A percentile compares a stretch with the other conserved stretches of the same genome.
Evolutionary conservation across 345 rosid genomes (phyloP).

Genomic region (Jatropha curcas): DNA sequence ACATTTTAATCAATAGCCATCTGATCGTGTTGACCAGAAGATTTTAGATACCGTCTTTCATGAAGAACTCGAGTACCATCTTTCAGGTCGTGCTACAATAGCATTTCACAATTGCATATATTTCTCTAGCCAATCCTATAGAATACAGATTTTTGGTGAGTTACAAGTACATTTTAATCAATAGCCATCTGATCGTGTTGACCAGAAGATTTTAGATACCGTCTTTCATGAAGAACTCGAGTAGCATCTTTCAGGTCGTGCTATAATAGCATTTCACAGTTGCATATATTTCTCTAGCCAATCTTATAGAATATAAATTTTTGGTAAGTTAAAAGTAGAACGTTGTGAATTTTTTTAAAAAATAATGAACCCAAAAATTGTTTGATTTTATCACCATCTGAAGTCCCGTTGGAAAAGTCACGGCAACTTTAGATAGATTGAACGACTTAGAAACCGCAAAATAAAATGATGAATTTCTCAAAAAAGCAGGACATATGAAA

Average conservation of each 20-base stretch:
- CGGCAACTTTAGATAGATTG: neutral
- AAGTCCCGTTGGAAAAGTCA: neutral
- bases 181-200: neutral
- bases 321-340: neutral
- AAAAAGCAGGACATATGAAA: neutral
- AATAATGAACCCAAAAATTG: neutral
- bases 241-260: neutral
- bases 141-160: too few species aligned
- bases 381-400: neutral
- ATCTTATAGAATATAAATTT: neutral
- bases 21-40: neutral
- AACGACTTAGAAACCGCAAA: neutral
- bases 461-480: neutral
- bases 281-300: neutral
- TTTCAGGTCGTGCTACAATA: too few species aligned
- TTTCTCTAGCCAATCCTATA: too few species aligned
- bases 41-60: neutral
- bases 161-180: neutral
- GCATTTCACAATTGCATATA: too few species aligned
- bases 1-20: neutral
- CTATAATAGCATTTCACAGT: neutral
- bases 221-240: neutral
- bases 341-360: too few species aligned
- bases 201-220: neutral
- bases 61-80: neutral